Evolutionary conservation across 2,329 filamentous ascomycete species (phyloP), one percentile per base, ranked within the genome.

Genomic region (Aureobasidium sp.): DNA sequence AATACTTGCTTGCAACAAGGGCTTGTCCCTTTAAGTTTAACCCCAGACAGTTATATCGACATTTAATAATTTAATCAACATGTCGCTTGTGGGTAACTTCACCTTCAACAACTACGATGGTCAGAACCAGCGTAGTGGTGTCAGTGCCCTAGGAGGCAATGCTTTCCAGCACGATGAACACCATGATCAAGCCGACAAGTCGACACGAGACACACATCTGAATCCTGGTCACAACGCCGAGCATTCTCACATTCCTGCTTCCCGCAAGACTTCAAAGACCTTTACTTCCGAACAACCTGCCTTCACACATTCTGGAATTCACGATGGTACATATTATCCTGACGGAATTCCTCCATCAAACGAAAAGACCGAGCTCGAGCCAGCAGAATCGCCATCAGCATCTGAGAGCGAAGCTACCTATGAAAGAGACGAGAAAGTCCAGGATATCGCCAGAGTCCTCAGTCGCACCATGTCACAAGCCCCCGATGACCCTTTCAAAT

Each of bases 31-130:
- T 37, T 26, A 23, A 58, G 13, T 29, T 27, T 46, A 23, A 46
- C n/a, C 23, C 53, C 20, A 48, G 7, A 39, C 26, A 41, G 29
- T 20, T 20, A 26, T 27, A n/a, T 23, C 55, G 42, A 58, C 55
- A 37, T 51, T 23, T 27, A 23, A 58, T 20, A 37, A 37, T 20
- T 29, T 47, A n/a, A 17, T 32, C 39, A 56, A n/a, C 65, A 78
- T 79, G 77, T 75, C 74, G 64, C 68, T 77, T 64, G 73, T 75
- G 58, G 76, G 76, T 67, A 77, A 76, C 67, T 76, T 78, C 63
- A 69, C 70, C 51, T 73, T 76, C 58, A 66, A 67, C 67, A 78
- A 77, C 66, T 73, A 70, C 65, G 77, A 79, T 69, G 71, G 70
- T 29, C 72, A 73, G 59, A 73, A 71, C 63, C 67, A 72, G 62